These are phyloP conservation scores for Microbotryum saponariae DNA, from an alignment of 1,284 basidiomycete species.

Conservation along the genomic window DNA sequence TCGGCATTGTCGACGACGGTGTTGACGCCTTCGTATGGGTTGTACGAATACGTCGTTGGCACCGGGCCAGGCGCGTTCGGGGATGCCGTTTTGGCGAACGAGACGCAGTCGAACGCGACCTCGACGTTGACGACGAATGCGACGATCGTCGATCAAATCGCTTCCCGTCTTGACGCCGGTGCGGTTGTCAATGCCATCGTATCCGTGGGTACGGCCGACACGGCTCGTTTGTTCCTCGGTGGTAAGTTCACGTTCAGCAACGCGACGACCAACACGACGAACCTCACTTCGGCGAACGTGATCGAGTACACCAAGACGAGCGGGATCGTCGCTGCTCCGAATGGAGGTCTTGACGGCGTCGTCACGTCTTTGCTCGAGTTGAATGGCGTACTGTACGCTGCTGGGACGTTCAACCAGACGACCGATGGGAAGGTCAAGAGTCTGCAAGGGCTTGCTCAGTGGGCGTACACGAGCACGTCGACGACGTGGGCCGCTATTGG, in stretches of 20 bases:
- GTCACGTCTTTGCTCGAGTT: slow-evolving; percentile 35
- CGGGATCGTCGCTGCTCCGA: slow-evolving; percentile 41
- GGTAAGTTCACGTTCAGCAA: slow-evolving; percentile 59
- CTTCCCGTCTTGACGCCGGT: slow-evolving; percentile 15
- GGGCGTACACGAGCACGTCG: slow-evolving; percentile 14
- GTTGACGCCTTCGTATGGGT: slow-evolving; percentile 11
- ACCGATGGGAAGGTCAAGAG: slow-evolving; percentile 61
- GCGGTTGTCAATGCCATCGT: slow-evolving; percentile 52
- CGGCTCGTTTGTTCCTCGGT: slow-evolving; percentile 58
- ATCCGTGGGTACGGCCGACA: slow-evolving; percentile 48
- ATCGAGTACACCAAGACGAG: slow-evolving; percentile 54
- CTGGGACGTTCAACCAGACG: slow-evolving; percentile 74
- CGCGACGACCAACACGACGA: slow-evolving; percentile 45
- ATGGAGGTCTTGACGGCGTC: slow-evolving; percentile 40
- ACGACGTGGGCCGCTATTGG: slow-evolving; percentile 43
- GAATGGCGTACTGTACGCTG: slow-evolving; percentile 59
- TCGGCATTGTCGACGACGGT: slow-evolving; percentile 1
- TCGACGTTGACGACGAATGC: slow-evolving; percentile 21
- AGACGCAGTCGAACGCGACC: slow-evolving; percentile 10
- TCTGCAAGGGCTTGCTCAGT: slow-evolving; percentile 41
- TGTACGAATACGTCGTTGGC: slow-evolving; percentile 27
- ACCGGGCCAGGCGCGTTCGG: slow-evolving; percentile 21
- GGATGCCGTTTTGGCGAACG: slow-evolving; percentile 12
- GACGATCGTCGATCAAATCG: slow-evolving; percentile 22
- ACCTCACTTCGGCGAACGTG: slow-evolving; percentile 58